phyloP scores from a whole-genome alignment of 2,329 filamentous ascomycete genomes.

The Monilinia fructicola region DNA sequence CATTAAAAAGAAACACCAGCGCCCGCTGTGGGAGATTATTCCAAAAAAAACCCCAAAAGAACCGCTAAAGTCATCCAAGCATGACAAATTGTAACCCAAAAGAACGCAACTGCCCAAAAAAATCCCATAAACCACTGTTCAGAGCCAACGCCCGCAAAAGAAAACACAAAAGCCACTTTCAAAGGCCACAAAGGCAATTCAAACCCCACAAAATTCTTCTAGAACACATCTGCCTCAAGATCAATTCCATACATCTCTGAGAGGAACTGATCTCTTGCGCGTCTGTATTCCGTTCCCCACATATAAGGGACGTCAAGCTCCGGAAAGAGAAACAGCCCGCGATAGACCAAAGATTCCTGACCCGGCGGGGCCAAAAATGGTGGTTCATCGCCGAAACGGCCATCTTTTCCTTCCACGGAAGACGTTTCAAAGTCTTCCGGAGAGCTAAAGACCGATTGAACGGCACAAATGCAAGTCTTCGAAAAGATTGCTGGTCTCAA shows the following conservation, averaged over 20 bases:
- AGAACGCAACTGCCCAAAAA: neutral
- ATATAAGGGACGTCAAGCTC: constrained; percentile 9
- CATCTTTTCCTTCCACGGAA: neutral
- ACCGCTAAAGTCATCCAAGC: neutral
- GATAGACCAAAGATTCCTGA: neutral
- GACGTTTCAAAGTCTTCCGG: neutral
- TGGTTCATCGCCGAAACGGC: neutral
- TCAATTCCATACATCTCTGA: constrained; percentile 8
- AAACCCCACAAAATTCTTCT: neutral
- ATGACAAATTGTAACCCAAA: neutral
- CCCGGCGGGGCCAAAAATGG: neutral
- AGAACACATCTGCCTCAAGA: neutral
- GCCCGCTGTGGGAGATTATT: neutral
- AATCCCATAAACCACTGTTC: neutral
- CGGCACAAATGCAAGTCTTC: neutral
- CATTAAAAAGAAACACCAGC: neutral
- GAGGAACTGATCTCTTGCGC: neutral
- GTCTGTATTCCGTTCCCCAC: constrained; percentile 2
- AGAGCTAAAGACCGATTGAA: constrained; percentile 11
- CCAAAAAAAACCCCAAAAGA: neutral
- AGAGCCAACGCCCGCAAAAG: neutral
- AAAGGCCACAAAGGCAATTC: neutral
- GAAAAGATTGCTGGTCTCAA: constrained; percentile 11
- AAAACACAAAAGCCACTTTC: no score
- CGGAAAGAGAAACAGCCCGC: constrained; percentile 4